Base-by-base conservation (phyloP, 164 flowering plant species). In the Euptelea pleiosperma region DNA sequence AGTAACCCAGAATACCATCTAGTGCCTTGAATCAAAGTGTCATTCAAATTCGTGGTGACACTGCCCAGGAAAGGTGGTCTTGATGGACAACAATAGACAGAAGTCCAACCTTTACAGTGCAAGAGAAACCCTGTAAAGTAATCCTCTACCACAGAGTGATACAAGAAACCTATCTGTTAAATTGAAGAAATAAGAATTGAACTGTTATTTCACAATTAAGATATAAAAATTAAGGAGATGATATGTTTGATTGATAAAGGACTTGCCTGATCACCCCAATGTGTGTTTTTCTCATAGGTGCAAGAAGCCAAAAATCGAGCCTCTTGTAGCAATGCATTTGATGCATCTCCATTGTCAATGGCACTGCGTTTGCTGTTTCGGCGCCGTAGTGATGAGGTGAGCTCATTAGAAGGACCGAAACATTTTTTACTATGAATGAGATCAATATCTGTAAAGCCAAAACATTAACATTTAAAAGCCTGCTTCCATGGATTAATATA, bases 261-360 rank as follows among this genome's bases (percentile, higher is more conserved):
- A 6, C 65, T 69, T 42, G n/a, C 80, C 85, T 80, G 61, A 55
- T 73, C 9, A 4, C 86, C 86, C 86, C 86, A 81, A 70, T 66
- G 55, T 2, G 79, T 77, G n/a, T 61, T 19, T 8, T 69, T 53
- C 44, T 79, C 80, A 48, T 70, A 77, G 6, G 36, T 31, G 28
- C 82, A 79, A 58, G 83, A 68, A 18, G 85, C 83, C 25, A 78
- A 25, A 30, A 62, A 12, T 12, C 59, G 58, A 4, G 78, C 37
- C 55, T 78, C 77, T n/a, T 66, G 40, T 1, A 37, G 47, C 40
- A 63, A 15, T 46, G 18, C 24, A 8, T 19, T 29, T 0, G 22
- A 25, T 2, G 36, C 8, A 28, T 56, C 15, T 6, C n/a, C 19
- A 1, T 25, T 12, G 2, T 36, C 3, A 7, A 49, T 24, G 3